phyloP scores from a whole-genome alignment of 441 rosid genomes.

The Raphanus hybrid region DNA sequence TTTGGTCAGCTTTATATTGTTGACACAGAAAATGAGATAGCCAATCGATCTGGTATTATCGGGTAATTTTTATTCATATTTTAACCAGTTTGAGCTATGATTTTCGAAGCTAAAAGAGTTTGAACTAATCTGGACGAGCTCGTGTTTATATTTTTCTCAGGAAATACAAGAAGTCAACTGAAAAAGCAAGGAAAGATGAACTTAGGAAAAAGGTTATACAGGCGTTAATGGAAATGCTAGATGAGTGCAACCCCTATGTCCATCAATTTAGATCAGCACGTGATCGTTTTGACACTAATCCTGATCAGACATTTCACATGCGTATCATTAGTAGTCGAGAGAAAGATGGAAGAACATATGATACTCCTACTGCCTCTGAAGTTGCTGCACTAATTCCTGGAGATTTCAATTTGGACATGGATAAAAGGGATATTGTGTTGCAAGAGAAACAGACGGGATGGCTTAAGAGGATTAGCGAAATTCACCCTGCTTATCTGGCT shows the following conservation, averaged over 20 bases:
- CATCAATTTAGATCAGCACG: conserved; percentile 1
- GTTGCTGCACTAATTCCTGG: background rate
- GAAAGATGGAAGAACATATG: background rate
- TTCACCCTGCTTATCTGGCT: background rate
- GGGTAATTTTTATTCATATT: background rate
- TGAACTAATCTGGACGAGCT: background rate
- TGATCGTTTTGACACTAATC: background rate
- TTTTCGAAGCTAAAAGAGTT: background rate
- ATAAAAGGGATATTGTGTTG: background rate
- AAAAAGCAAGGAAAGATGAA: background rate
- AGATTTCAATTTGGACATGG: conserved; percentile 1
- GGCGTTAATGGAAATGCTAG: background rate
- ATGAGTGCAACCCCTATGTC: background rate
- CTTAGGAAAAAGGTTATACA: background rate
- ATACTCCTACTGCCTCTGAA: background rate
- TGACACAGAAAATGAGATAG: background rate
- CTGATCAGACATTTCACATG: background rate
- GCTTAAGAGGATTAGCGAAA: background rate
- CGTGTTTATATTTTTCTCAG: background rate
- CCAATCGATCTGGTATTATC: background rate
- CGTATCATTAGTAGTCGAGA: background rate
- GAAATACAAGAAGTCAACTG: background rate
- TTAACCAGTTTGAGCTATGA: background rate
- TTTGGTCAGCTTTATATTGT: background rate
- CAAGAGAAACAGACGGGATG: background rate